Conservation (phyloP, 2,329 filamentous ascomycete species). For the Paraphaeosphaeria sporulosa region DNA sequence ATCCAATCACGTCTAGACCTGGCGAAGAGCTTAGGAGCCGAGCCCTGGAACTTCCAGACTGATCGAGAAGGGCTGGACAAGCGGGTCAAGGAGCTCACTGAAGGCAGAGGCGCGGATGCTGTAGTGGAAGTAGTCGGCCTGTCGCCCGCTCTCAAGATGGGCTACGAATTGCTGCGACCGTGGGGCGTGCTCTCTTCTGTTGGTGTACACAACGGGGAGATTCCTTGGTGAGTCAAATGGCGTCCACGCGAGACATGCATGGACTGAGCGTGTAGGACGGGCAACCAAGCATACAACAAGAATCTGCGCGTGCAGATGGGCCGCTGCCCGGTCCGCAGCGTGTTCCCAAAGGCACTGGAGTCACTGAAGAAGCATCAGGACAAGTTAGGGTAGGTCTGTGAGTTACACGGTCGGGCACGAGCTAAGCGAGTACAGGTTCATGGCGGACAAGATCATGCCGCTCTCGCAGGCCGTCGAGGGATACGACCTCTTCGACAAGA, state of each 20-base stretch:
- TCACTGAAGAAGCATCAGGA: slow-evolving; percentile 58
- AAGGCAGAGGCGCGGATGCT: slow-evolving; percentile 83
- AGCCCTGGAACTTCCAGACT: slow-evolving; percentile 79
- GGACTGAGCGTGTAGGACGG: slow-evolving; percentile 3
- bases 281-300: slow-evolving; percentile 56
- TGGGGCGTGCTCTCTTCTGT: slow-evolving; percentile 59
- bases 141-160: slow-evolving; percentile 56
- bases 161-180: slow-evolving; percentile 58
- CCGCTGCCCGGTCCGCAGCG: slow-evolving; percentile 58
- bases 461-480: slow-evolving; percentile 60
- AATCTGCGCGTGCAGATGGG: slow-evolving; percentile 60
- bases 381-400: slow-evolving; percentile 51
- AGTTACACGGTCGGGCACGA: background rate
- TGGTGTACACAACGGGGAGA: slow-evolving; percentile 59
- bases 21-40: slow-evolving; percentile 77
- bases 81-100: slow-evolving; percentile 76
- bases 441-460: slow-evolving; percentile 62
- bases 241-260: background rate
- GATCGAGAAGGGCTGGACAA: slow-evolving; percentile 70
- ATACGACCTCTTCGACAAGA: slow-evolving; percentile 61
- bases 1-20: slow-evolving; percentile 77
- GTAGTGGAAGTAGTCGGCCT: slow-evolving; percentile 68
- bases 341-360: slow-evolving; percentile 57
- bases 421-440: slow-evolving; percentile 48
- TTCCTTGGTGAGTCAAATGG: slow-evolving; percentile 55